Percentiles rank a stretch among this genome's conserved stretches.
These are phyloP conservation scores for Botrytis medusae DNA, from an alignment of 2,329 filamentous ascomycete species.

Conservation along the genomic window DNA sequence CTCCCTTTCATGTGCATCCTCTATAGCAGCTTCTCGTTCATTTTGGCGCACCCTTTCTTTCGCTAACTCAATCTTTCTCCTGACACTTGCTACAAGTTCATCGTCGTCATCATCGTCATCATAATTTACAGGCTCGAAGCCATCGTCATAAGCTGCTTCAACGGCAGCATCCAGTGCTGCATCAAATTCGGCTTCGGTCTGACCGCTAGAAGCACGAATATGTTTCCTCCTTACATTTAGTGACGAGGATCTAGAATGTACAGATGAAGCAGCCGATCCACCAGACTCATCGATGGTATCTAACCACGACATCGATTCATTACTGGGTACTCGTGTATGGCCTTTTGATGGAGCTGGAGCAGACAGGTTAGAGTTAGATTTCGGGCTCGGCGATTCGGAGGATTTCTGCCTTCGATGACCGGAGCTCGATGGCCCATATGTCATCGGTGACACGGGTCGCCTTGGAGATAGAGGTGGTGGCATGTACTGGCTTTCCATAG, in stretches of 20 bases:
- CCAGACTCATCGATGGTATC: conserved; percentile 91
- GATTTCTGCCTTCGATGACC: conserved; percentile 35
- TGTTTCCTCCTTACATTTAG: conserved; percentile 67
- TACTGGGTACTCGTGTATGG: conserved; percentile 62
- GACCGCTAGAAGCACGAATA: conserved; percentile 65
- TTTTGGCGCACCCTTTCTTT: conserved; percentile 74
- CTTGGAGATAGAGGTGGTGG: conserved; percentile 70
- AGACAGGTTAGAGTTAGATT: conserved; percentile 25
- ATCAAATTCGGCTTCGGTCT: conserved; percentile 87
- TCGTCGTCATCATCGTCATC: conserved; percentile 46
- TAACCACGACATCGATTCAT: conserved; percentile 87
- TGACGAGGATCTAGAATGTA: conserved; percentile 77
- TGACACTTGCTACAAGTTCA: conserved; percentile 53
- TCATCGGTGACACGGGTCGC: conserved; percentile 52
- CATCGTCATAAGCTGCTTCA: conserved; percentile 92
- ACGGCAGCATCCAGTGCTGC: conserved; percentile 92
- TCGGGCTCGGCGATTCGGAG: neutral
- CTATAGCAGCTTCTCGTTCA: conserved; percentile 66
- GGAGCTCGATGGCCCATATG: conserved; percentile 37
- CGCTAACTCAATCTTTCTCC: conserved; percentile 69
- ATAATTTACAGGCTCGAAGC: conserved; percentile 69
- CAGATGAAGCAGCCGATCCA: conserved; percentile 73
- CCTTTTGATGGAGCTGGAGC: conserved; percentile 39
- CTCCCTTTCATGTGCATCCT: conserved; percentile 60
- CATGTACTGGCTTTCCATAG: conserved; percentile 60